A percentile compares a stretch with the other conserved stretches of the same genome.
phyloP scores from a whole-genome alignment of 306 rosid genomes.

The Dicorynia guianensis region DNA sequence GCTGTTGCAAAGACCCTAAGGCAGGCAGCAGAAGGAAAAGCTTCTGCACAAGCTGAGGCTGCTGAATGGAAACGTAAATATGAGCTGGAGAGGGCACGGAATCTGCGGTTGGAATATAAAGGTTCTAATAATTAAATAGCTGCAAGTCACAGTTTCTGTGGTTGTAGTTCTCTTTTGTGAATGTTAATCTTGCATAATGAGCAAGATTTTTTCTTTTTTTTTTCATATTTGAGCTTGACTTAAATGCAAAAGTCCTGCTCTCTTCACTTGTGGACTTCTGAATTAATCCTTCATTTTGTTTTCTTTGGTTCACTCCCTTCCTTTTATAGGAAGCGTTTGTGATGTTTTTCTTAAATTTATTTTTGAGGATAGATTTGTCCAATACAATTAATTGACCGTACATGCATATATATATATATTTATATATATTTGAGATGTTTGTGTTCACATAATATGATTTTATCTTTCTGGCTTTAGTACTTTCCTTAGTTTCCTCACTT shows the following conservation, averaged over 20 bases:
- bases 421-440: conserved; percentile 7
- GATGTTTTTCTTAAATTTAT: background rate
- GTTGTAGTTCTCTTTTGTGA: conserved; percentile 7
- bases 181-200: conserved; percentile 14
- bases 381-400: background rate
- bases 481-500: background rate
- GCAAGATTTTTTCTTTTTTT: background rate
- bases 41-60: conserved; percentile 95
- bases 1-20: conserved; percentile 94
- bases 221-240: conserved; percentile 16
- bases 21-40: conserved; percentile 91
- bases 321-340: background rate
- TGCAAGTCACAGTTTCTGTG: conserved; percentile 21
- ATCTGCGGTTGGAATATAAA: conserved; percentile 65
- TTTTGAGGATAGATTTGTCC: background rate
- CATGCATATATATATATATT: no score
- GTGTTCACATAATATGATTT: background rate
- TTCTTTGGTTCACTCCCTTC: conserved; percentile 7
- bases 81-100: conserved; percentile 80
- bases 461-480: conserved; percentile 4
- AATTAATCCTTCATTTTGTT: conserved; percentile 18
- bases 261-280: conserved; percentile 15
- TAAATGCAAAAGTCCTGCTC: conserved; percentile 13
- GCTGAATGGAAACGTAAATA: conserved; percentile 96
- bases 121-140: conserved; percentile 52